Conservation (phyloP, 1,284 basidiomycete species). For the Microbotryum silenes-acaulis region DNA sequence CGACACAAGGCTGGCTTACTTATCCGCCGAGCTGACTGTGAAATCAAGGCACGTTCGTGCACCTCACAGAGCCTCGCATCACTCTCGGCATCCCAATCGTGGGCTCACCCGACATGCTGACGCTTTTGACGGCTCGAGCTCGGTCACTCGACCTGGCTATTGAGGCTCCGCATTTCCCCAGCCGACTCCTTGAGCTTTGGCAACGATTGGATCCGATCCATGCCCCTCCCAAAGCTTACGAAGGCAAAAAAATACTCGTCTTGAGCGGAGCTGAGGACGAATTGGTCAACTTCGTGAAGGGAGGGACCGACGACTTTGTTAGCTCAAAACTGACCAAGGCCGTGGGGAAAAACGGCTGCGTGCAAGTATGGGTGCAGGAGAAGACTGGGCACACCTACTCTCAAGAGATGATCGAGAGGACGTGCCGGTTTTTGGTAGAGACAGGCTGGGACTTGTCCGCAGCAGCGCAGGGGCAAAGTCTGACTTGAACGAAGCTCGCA, state of each 20-base stretch:
- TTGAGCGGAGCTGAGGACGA: slow-evolving; percentile 49
- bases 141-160: slow-evolving; percentile 33
- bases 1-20: not conserved
- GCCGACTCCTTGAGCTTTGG: slow-evolving; percentile 49
- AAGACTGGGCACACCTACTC: slow-evolving; percentile 42
- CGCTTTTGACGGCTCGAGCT: slow-evolving; percentile 57
- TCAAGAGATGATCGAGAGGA: slow-evolving; percentile 40
- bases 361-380: slow-evolving; percentile 41
- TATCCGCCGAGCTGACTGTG: slow-evolving; percentile 1
- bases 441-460: too few species aligned
- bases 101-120: slow-evolving; percentile 67
- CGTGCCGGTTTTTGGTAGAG: slow-evolving; percentile 39
- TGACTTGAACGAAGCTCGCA: too few species aligned
- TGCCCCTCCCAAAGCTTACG: slow-evolving; percentile 42
- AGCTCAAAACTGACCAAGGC: slow-evolving; percentile 30
- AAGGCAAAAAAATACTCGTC: slow-evolving; percentile 60
- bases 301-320: slow-evolving; percentile 37
- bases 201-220: slow-evolving; percentile 45
- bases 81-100: slow-evolving; percentile 61
- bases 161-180: slow-evolving; percentile 54
- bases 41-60: not conserved
- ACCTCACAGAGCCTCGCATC: slow-evolving; percentile 55
- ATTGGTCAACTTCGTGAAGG: slow-evolving; percentile 36
- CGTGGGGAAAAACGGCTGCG: slow-evolving; percentile 21
- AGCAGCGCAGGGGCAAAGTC: too few species aligned